A percentile compares a stretch with the other conserved stretches of the same genome.
phyloP scores from a whole-genome alignment of 495 filamentous ascomycete genomes.

The Arthonia radiata region DNA sequence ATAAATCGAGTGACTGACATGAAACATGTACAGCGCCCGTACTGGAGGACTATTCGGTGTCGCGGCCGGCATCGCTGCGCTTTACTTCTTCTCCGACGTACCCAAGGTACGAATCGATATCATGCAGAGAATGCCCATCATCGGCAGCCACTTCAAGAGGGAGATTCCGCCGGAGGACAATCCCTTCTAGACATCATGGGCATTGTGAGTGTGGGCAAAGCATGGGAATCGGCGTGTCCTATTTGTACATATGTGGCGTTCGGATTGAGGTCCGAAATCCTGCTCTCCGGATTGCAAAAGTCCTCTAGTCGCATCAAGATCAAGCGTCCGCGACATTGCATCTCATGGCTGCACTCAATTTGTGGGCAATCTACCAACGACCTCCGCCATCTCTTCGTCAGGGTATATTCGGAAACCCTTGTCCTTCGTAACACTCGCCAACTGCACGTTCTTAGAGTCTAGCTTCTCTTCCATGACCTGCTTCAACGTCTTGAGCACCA shows the following conservation, averaged over 20 bases:
- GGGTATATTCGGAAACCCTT: slow-evolving; percentile 94
- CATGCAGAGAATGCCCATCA: slow-evolving; percentile 28
- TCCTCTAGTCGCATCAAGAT: no score
- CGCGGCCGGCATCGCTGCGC: slow-evolving; percentile 32
- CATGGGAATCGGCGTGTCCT: no score
- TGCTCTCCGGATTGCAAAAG: no score
- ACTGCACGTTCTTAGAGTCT: slow-evolving; percentile 91
- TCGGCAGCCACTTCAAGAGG: slow-evolving; percentile 31
- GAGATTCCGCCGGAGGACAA: slow-evolving; percentile 41
- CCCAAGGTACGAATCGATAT: slow-evolving; percentile 44
- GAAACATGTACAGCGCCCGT: slow-evolving; percentile 19
- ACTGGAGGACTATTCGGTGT: slow-evolving; percentile 33
- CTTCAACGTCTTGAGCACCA: slow-evolving; percentile 95
- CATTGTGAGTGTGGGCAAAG: no score
- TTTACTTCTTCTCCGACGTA: slow-evolving; percentile 49
- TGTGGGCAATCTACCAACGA: slow-evolving; percentile 45
- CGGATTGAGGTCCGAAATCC: no score
- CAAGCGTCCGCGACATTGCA: no score
- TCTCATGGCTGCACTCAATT: slow-evolving; percentile 10
- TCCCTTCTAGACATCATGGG: no score
- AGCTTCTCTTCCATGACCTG: slow-evolving; percentile 99
- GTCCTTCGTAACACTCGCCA: slow-evolving; percentile 93
- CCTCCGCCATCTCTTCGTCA: slow-evolving; percentile 83
- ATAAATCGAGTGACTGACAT: background rate
- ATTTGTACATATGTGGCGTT: no score